A percentile compares a stretch with the other conserved stretches of the same genome.
phyloP scores from a whole-genome alignment of 495 filamentous ascomycete genomes.

The Neurospora africana region DNA sequence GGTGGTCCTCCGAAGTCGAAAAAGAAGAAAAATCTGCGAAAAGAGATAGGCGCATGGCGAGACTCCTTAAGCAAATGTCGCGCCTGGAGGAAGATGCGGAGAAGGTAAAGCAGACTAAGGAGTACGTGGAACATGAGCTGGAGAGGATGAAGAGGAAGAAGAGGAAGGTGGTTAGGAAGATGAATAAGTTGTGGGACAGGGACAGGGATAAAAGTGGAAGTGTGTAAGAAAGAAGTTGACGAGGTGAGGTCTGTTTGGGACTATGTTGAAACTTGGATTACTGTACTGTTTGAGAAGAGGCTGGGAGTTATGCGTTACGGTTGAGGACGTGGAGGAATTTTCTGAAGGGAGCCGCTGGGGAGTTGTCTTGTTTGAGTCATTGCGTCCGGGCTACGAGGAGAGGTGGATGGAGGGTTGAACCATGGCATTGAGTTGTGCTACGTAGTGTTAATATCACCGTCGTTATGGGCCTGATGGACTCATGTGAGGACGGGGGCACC shows the following conservation, averaged over 20 bases:
- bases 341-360: too few species aligned
- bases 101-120: neutral
- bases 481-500: neutral
- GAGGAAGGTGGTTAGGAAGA: neutral
- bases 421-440: neutral
- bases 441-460: neutral
- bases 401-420: neutral
- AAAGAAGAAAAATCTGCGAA: neutral
- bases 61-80: neutral
- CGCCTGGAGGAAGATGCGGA: neutral
- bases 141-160: neutral
- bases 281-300: neutral
- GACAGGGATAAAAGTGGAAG: neutral
- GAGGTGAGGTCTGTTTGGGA: neutral
- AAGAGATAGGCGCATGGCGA: neutral
- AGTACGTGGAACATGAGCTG: neutral
- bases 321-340: neutral
- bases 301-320: accelerated
- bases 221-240: neutral
- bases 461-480: neutral
- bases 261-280: neutral
- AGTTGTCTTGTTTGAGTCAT: neutral
- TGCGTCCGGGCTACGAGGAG: neutral
- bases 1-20: neutral
- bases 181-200: neutral